Conservation (phyloP, 2,329 filamentous ascomycete species). For the Sarocladium oryzae region DNA sequence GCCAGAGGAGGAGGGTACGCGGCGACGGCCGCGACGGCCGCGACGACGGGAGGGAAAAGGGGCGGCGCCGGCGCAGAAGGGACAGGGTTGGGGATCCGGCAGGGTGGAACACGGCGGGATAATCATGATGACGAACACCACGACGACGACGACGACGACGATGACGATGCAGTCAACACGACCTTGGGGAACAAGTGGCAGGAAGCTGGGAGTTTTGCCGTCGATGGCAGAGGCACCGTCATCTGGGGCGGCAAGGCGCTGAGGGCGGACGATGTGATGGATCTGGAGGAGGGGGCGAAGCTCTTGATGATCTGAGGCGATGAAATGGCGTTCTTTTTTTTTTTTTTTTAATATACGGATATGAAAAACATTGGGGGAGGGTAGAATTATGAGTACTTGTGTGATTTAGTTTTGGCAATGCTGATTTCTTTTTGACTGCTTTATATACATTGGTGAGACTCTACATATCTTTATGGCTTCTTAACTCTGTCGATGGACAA, state of each 20-base stretch:
- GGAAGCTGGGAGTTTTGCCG: conserved; percentile 44
- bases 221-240: conserved; percentile 42
- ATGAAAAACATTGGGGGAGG: background rate
- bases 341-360: background rate
- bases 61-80: too few relatives aligned
- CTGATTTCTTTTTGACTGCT: too few relatives aligned
- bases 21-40: conserved; percentile 19
- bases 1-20: conserved; percentile 22
- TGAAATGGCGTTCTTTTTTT: background rate
- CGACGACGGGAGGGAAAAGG: too few relatives aligned
- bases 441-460: too few relatives aligned
- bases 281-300: conserved; percentile 44
- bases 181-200: conserved; percentile 52
- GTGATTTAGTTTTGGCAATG: too few relatives aligned
- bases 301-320: conserved; percentile 21
- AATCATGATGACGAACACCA: background rate
- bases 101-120: conserved; percentile 4
- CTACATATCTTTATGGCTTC: too few relatives aligned
- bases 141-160: conserved; percentile 11
- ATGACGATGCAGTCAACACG: conserved; percentile 31
- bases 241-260: conserved; percentile 43
- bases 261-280: conserved; percentile 44
- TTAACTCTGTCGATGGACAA: too few relatives aligned
- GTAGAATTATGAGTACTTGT: too few relatives aligned
- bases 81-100: conserved; percentile 10